Evolutionary conservation across 1,284 basidiomycete genomes (phyloP).

Genomic region (Irpex sp.): DNA sequence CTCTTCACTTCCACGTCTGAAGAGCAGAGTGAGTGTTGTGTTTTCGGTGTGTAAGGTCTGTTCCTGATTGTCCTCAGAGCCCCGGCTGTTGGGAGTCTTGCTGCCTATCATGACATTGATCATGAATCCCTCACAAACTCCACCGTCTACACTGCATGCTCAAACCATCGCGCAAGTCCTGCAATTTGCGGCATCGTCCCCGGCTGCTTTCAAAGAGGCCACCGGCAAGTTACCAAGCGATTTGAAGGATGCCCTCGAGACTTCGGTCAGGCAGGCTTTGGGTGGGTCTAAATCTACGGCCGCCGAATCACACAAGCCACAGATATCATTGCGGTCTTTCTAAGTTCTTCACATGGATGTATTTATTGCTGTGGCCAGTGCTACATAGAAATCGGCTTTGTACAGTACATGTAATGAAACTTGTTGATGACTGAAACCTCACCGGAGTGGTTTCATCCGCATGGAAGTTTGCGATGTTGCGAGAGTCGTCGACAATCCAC

Average conservation of each 20-base stretch:
- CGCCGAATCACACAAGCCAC: constrained; percentile 53
- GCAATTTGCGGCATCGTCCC: constrained; percentile 70
- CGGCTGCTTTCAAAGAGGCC: constrained; percentile 84
- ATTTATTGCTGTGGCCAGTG: not conserved
- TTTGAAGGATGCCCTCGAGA: constrained; percentile 68
- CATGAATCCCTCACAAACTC: constrained; percentile 51
- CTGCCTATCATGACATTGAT: constrained; percentile 79
- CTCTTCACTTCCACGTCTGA: constrained; percentile 60
- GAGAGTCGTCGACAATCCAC: not conserved
- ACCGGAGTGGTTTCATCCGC: too few relatives aligned
- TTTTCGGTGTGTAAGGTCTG: constrained; percentile 5
- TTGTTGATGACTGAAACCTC: not conserved
- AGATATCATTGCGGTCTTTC: constrained; percentile 78
- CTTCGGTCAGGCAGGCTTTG: constrained; percentile 74
- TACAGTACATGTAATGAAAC: not conserved
- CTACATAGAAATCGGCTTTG: not conserved
- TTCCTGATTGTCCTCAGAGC: constrained; percentile 38
- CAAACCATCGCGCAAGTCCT: constrained; percentile 76
- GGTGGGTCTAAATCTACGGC: constrained; percentile 37
- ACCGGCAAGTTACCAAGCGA: constrained; percentile 65
- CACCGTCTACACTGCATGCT: constrained; percentile 49
- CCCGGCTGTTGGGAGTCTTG: constrained; percentile 71
- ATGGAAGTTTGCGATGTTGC: too few relatives aligned
- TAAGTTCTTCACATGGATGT: constrained; percentile 23
- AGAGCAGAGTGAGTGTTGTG: constrained; percentile 53